Conservation (phyloP, 164 flowering plant species). For the Berberis vulgaris region DNA sequence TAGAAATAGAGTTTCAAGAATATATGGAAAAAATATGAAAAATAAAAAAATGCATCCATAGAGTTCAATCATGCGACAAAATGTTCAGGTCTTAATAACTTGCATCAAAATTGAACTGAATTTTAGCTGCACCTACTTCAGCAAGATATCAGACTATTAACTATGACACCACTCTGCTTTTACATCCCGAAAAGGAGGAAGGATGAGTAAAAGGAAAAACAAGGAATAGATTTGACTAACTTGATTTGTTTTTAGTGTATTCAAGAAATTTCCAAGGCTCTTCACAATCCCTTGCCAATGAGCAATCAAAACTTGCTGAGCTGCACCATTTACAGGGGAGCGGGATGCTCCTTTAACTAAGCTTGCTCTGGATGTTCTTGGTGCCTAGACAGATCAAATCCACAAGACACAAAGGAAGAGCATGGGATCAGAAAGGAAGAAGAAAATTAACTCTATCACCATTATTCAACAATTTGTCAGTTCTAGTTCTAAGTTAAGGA, state of each 20-base stretch:
- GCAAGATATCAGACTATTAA: background rate
- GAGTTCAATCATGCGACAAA: no score
- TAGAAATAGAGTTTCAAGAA: background rate
- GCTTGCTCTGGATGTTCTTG: constrained; percentile 97
- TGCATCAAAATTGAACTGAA: no score
- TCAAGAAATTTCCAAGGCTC: constrained; percentile 80
- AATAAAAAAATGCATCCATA: no score
- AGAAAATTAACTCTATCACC: background rate
- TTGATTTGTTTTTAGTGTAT: constrained; percentile 73
- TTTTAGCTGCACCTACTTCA: no score
- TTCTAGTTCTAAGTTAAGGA: background rate
- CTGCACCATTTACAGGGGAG: constrained; percentile 67
- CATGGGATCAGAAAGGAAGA: background rate
- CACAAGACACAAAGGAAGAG: background rate
- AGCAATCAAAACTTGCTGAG: constrained; percentile 88
- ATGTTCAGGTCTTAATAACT: no score
- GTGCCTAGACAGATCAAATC: constrained; percentile 49
- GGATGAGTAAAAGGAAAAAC: constrained; percentile 4
- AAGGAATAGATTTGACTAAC: constrained; percentile 34
- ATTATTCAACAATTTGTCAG: background rate
- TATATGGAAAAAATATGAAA: no score
- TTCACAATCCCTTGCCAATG: constrained; percentile 99
- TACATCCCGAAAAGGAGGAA: background rate
- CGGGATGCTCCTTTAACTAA: constrained; percentile 91
- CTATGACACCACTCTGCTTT: no score